Percentiles rank a stretch among this genome's conserved stretches.
Conservation (phyloP, 164 flowering plant species). For the Sextonia rubra region DNA sequence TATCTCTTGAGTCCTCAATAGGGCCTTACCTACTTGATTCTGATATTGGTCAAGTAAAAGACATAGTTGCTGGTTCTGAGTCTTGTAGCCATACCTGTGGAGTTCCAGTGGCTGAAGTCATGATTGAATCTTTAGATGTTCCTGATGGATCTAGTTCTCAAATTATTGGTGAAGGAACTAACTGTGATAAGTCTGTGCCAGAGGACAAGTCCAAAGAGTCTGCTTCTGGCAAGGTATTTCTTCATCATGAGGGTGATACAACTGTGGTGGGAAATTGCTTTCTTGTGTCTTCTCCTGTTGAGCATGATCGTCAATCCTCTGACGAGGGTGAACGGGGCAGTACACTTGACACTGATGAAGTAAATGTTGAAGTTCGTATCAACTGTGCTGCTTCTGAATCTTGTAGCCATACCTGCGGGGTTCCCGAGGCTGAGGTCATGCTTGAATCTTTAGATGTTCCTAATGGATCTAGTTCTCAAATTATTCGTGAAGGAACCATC, state of each 20-base stretch:
- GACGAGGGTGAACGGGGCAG: neutral
- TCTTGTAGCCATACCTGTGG: neutral
- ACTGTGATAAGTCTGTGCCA: neutral
- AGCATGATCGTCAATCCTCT: neutral
- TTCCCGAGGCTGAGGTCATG: neutral
- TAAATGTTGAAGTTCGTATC: neutral
- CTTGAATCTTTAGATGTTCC: neutral
- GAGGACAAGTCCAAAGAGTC: neutral
- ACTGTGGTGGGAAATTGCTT: neutral
- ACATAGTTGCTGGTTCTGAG: neutral
- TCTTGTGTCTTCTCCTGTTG: neutral
- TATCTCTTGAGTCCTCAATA: neutral
- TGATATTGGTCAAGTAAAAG: neutral
- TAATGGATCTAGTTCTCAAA: neutral
- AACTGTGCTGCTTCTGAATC: neutral
- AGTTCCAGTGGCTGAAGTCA: neutral
- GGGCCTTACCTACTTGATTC: neutral
- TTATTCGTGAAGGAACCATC: neutral
- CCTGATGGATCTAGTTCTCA: conserved; percentile 1
- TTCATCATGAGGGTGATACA: neutral
- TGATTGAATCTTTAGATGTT: neutral
- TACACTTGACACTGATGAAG: neutral
- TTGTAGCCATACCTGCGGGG: neutral
- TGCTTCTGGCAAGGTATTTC: neutral
- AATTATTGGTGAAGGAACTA: neutral